Percentiles rank a stretch among this genome's conserved stretches.
Conservation (phyloP, 2,329 filamentous ascomycete genomes). For the Hypoxylon sp. region DNA sequence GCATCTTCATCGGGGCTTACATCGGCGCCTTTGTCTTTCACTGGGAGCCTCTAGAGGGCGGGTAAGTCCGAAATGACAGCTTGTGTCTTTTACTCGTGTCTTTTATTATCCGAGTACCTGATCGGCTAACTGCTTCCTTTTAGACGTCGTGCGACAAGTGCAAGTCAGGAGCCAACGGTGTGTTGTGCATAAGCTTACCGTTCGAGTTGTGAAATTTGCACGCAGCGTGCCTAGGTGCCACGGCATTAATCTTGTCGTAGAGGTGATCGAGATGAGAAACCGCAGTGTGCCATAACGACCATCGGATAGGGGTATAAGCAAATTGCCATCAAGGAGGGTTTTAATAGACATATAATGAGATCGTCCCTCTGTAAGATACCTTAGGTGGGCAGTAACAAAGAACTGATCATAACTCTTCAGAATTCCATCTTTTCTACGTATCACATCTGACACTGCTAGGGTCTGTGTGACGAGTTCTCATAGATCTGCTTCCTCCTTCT, state of each 20-base stretch:
- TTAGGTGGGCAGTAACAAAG: not conserved
- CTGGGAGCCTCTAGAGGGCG: slow-evolving; percentile 28
- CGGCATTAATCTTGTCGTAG: slow-evolving; percentile 6
- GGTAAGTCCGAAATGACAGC: slow-evolving; percentile 14
- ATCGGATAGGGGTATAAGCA: slow-evolving; percentile 2
- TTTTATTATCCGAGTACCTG: not conserved
- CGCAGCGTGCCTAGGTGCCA: slow-evolving; percentile 8
- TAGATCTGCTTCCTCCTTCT: not conserved
- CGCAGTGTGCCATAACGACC: not conserved
- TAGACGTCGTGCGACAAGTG: slow-evolving; percentile 26
- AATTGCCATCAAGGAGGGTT: not conserved
- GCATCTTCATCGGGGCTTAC: slow-evolving; percentile 38
- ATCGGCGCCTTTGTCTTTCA: slow-evolving; percentile 35
- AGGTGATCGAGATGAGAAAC: not conserved
- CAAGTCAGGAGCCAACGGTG: slow-evolving; percentile 33
- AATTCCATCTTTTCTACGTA: not conserved
- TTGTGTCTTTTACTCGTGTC: not conserved
- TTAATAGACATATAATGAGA: not conserved
- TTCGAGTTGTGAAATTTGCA: not conserved
- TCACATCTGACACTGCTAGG: not conserved
- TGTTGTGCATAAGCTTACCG: slow-evolving; percentile 22
- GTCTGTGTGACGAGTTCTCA: not conserved
- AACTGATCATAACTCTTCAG: not conserved
- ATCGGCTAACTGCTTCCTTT: slow-evolving; percentile 4
- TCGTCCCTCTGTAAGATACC: not conserved